Conservation (phyloP, 495 filamentous ascomycete species). For the Penicillium simplicissimum region DNA sequence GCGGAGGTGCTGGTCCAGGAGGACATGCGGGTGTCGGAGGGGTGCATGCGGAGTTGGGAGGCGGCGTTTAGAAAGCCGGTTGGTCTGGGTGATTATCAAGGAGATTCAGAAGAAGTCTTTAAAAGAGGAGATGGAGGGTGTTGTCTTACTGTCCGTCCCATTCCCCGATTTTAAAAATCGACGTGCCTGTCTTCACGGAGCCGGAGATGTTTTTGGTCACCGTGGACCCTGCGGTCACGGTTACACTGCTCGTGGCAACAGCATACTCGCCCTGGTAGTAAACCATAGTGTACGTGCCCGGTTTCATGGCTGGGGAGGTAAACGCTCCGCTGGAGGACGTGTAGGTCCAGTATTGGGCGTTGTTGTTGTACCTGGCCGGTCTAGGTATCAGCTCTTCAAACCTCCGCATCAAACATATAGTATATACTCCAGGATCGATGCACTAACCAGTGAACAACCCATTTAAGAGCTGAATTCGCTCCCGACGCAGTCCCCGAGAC, state of each 20-base stretch:
- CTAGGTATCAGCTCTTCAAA: no score
- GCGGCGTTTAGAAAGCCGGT: conserved; percentile 66
- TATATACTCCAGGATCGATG: no score
- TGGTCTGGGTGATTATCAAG: conserved; percentile 39
- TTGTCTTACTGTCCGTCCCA: conserved; percentile 54
- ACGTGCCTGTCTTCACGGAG: conserved; percentile 43
- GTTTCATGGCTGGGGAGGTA: conserved; percentile 66
- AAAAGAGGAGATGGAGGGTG: background rate
- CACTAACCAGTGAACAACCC: conserved; percentile 60
- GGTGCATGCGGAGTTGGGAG: conserved; percentile 67
- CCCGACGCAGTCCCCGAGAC: conserved; percentile 60
- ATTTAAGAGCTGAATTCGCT: conserved; percentile 46
- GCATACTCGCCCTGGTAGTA: conserved; percentile 65
- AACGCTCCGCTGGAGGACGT: conserved; percentile 54
- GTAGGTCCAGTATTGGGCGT: conserved; percentile 65
- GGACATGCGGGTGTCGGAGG: conserved; percentile 61
- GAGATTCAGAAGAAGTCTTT: background rate
- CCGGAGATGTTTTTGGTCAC: conserved; percentile 55
- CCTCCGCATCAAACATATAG: no score
- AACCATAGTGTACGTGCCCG: conserved; percentile 66
- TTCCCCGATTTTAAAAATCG: conserved; percentile 64
- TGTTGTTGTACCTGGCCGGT: conserved; percentile 53
- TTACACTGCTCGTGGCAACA: conserved; percentile 54
- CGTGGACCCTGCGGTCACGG: conserved; percentile 54
- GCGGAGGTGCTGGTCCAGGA: conserved; percentile 48